phyloP scores from a whole-genome alignment of 2,329 filamentous ascomycete genomes.

The Periconia sp. region DNA sequence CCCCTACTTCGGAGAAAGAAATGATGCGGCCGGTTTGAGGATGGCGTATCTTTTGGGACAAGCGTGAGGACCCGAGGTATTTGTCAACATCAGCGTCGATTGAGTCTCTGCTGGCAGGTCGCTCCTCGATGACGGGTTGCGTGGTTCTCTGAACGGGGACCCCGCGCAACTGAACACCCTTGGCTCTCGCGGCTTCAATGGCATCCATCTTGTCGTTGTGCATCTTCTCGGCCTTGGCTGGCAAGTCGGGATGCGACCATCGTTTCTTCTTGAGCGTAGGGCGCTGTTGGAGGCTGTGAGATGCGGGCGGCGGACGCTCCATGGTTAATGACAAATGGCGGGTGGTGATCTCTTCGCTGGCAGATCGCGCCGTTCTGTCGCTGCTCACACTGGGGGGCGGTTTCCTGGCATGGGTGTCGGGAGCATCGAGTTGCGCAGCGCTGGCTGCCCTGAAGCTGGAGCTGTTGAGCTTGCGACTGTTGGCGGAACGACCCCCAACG shows the following conservation, averaged over 20 bases:
- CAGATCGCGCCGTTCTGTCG: constrained; percentile 25
- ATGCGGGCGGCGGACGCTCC: constrained; percentile 17
- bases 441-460: constrained; percentile 10
- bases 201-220: constrained; percentile 37
- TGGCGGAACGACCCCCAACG: constrained; percentile 35
- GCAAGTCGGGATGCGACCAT: constrained; percentile 45
- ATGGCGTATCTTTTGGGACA: constrained; percentile 86
- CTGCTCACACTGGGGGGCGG: constrained; percentile 4
- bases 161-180: constrained; percentile 7
- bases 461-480: constrained; percentile 23
- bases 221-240: constrained; percentile 39
- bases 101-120: constrained; percentile 79
- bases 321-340: constrained; percentile 33
- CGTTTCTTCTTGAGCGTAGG: constrained; percentile 39
- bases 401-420: neutral
- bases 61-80: constrained; percentile 78
- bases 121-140: constrained; percentile 63
- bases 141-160: constrained; percentile 29
- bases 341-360: constrained; percentile 32
- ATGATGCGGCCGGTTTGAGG: constrained; percentile 85
- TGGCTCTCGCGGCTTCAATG: constrained; percentile 20
- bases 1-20: constrained; percentile 95
- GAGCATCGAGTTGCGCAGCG: neutral
- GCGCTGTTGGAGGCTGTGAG: constrained; percentile 32
- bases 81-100: constrained; percentile 84